These are phyloP conservation scores for Aquilaria malaccensis DNA, from an alignment of 345 rosid genomes.

Conservation along the genomic window DNA sequence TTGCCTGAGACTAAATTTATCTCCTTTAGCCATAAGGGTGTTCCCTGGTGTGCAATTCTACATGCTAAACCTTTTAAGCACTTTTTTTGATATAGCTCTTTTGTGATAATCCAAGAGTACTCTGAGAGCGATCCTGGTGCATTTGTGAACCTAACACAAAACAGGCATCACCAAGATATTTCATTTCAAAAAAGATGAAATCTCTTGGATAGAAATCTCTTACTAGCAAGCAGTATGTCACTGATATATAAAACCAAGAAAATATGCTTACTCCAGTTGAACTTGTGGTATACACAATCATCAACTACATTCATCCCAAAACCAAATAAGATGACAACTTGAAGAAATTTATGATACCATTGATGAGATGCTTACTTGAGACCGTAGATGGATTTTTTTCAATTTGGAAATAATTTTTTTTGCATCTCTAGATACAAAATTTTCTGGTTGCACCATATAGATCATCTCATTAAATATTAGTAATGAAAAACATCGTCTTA, in stretches of 20 bases:
- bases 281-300: too few relatives aligned
- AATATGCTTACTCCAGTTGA: too few relatives aligned
- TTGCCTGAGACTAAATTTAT: too few relatives aligned
- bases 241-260: too few relatives aligned
- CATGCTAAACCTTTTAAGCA: too few relatives aligned
- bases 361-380: slow-evolving; percentile 7
- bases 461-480: not conserved
- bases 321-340: too few relatives aligned
- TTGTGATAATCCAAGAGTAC: not conserved
- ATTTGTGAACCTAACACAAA: not conserved
- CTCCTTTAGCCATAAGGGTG: too few relatives aligned
- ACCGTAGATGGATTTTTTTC: not conserved
- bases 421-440: not conserved
- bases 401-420: slow-evolving; percentile 2
- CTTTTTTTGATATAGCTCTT: too few relatives aligned
- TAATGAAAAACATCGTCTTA: slow-evolving; percentile 1
- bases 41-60: too few relatives aligned
- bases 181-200: not conserved
- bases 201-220: not conserved
- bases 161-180: not conserved
- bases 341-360: not conserved
- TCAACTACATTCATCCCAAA: too few relatives aligned
- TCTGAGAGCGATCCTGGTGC: not conserved
- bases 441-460: not conserved
- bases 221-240: not conserved